Evolutionary conservation across 495 filamentous ascomycete species (phyloP).

Genomic region (Parachaetomium inaequale): DNA sequence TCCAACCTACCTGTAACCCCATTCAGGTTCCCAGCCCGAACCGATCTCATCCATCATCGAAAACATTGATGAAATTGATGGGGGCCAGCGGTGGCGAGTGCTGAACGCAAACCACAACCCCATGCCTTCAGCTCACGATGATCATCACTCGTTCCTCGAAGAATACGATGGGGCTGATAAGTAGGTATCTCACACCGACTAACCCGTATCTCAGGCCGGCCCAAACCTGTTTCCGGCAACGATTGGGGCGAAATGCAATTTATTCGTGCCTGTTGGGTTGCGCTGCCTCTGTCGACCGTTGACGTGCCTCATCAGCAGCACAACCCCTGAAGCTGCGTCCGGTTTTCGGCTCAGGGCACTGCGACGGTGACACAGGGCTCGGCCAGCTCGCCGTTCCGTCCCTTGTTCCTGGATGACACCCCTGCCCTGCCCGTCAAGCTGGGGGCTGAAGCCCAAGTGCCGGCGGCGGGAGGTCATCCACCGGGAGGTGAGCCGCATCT

Average conservation of each 20-base stretch:
- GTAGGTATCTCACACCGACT: not conserved
- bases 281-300: not conserved
- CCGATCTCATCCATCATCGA: no score
- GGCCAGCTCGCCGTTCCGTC: not conserved
- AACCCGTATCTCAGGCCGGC: not conserved
- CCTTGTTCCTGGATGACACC: not conserved
- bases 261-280: not conserved
- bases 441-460: not conserved
- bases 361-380: not conserved
- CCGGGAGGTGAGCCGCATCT: not conserved
- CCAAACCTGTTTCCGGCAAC: constrained; percentile 1
- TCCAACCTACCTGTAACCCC: not conserved
- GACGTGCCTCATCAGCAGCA: not conserved
- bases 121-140: not conserved
- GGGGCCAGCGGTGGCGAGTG: constrained; percentile 12
- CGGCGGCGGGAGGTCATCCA: not conserved
- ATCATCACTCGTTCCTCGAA: not conserved
- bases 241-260: not conserved
- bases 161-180: not conserved
- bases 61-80: no score
- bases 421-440: not conserved
- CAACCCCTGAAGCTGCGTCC: not conserved
- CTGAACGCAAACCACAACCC: constrained; percentile 11
- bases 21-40: not conserved
- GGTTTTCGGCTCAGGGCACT: not conserved